phyloP scores from a whole-genome alignment of 1,284 basidiomycete genomes.

The Malassezia restricta region DNA sequence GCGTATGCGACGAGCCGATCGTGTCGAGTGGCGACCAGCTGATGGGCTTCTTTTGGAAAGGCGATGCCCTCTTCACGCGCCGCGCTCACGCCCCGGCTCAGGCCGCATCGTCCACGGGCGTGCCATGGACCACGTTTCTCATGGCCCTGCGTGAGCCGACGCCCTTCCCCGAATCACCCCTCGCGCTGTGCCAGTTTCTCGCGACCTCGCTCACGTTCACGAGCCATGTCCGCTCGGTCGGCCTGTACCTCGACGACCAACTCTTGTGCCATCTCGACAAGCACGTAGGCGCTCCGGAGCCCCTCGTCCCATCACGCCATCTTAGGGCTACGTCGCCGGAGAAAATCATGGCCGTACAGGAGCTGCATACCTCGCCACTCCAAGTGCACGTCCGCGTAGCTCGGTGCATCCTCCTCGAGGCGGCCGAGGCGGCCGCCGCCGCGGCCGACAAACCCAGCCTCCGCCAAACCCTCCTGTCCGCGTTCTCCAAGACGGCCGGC shows the following conservation, averaged over 20 bases:
- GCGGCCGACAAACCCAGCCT: constrained; percentile 55
- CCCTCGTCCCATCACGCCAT: constrained; percentile 54
- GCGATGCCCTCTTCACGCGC: constrained; percentile 37
- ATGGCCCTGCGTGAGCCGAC: constrained; percentile 75
- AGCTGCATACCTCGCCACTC: constrained; percentile 60
- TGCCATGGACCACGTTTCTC: constrained; percentile 75
- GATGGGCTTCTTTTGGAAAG: constrained; percentile 94
- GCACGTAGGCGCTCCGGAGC: constrained; percentile 54
- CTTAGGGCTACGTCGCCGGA: constrained; percentile 48
- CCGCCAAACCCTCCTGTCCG: constrained; percentile 25
- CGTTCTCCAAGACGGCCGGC: constrained; percentile 36
- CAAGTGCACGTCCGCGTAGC: constrained; percentile 71
- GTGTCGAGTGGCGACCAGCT: constrained; percentile 69
- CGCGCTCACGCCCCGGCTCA: constrained; percentile 24
- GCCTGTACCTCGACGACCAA: constrained; percentile 54
- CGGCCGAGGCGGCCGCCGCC: constrained; percentile 50
- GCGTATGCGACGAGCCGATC: constrained; percentile 65
- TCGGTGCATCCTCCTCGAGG: constrained; percentile 54
- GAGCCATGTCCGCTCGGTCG: constrained; percentile 63
- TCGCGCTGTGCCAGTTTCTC: constrained; percentile 80
- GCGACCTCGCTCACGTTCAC: constrained; percentile 91
- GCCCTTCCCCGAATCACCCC: constrained; percentile 64
- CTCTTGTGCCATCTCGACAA: constrained; percentile 66
- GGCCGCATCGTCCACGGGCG: constrained; percentile 23
- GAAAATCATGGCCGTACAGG: constrained; percentile 59